A percentile compares a stretch with the other conserved stretches of the same genome.
Conservation (phyloP, 768 basidiomycete species). For the Panus rudis region DNA sequence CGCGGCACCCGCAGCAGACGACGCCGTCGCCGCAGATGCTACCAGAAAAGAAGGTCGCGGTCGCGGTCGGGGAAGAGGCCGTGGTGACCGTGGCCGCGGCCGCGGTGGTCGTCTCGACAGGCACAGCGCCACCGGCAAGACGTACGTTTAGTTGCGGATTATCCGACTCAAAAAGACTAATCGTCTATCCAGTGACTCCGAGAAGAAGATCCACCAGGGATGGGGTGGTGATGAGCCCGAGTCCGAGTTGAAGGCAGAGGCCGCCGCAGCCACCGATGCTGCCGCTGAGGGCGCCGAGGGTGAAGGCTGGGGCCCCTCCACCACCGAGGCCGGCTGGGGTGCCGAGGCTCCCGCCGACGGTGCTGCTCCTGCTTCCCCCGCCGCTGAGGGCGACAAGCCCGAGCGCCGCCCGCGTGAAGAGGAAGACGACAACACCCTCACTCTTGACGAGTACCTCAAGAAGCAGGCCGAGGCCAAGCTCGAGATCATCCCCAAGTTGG, state of each 20-base stretch:
- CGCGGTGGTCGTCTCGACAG: constrained; percentile 78
- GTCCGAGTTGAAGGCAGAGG: constrained; percentile 76
- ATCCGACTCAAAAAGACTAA: too few relatives aligned
- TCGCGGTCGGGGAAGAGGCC: constrained; percentile 34
- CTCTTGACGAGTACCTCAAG: constrained; percentile 88
- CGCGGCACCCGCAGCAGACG: constrained; percentile 31
- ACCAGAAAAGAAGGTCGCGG: constrained; percentile 31
- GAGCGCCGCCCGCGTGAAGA: constrained; percentile 47
- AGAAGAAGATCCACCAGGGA: constrained; percentile 89
- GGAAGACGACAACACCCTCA: constrained; percentile 91
- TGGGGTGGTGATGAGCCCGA: constrained; percentile 93
- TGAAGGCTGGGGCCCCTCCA: constrained; percentile 30
- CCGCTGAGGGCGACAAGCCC: constrained; percentile 24
- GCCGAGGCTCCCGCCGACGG: constrained; percentile 19
- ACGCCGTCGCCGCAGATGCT: constrained; percentile 21
- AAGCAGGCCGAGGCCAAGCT: constrained; percentile 62
- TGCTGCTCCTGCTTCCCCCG: constrained; percentile 25
- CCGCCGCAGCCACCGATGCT: constrained; percentile 68
- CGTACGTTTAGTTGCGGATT: constrained; percentile 38
- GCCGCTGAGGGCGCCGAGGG: constrained; percentile 40
- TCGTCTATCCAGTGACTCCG: constrained; percentile 62
- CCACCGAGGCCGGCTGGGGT: constrained; percentile 22
- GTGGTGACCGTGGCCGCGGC: constrained; percentile 49
- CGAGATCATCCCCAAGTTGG: constrained; percentile 66
- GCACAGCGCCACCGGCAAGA: constrained; percentile 82